A percentile compares a stretch with the other conserved stretches of the same genome.
These are phyloP conservation scores for Rosa hybrid DNA, from an alignment of 331 rosid species.

Conservation along the genomic window DNA sequence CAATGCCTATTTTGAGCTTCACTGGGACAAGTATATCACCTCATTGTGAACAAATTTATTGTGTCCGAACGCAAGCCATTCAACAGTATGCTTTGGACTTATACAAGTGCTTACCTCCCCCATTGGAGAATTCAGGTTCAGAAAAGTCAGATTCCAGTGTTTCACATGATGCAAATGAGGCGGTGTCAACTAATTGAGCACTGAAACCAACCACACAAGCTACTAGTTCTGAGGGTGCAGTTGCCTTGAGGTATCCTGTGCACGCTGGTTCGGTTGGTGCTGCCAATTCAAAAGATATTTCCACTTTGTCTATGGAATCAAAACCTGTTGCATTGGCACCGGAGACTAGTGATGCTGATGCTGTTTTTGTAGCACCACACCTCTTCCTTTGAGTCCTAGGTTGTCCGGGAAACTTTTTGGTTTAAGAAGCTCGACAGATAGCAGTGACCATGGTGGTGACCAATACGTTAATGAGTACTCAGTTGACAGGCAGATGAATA, in stretches of 20 bases:
- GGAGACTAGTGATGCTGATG: conserved; percentile 59
- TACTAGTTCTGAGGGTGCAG: conserved; percentile 50
- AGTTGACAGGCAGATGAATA: too few relatives aligned
- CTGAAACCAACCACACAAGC: conserved; percentile 44
- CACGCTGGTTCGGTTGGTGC: conserved; percentile 58
- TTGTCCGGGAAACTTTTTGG: too few relatives aligned
- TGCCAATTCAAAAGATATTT: conserved; percentile 40
- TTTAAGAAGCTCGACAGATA: too few relatives aligned
- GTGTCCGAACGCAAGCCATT: conserved; percentile 97
- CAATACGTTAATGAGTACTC: too few relatives aligned
- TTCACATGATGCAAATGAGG: conserved; percentile 62
- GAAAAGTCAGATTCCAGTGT: conserved; percentile 74
- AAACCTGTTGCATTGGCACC: conserved; percentile 54
- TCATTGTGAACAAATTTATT: conserved; percentile 85
- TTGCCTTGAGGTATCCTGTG: conserved; percentile 51
- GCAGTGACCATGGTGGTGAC: too few relatives aligned
- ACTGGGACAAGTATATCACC: conserved; percentile 85
- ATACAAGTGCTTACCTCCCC: conserved; percentile 92
- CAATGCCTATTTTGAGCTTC: conserved; percentile 96
- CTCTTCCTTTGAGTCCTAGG: too few relatives aligned
- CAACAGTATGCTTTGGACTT: conserved; percentile 98
- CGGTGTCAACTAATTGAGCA: conserved; percentile 44
- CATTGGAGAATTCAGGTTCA: conserved; percentile 60
- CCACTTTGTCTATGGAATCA: conserved; percentile 53
- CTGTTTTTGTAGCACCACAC: background rate